Evolutionary conservation across 257 asterid genomes (phyloP).

Genomic region (Solanum sitiens): DNA sequence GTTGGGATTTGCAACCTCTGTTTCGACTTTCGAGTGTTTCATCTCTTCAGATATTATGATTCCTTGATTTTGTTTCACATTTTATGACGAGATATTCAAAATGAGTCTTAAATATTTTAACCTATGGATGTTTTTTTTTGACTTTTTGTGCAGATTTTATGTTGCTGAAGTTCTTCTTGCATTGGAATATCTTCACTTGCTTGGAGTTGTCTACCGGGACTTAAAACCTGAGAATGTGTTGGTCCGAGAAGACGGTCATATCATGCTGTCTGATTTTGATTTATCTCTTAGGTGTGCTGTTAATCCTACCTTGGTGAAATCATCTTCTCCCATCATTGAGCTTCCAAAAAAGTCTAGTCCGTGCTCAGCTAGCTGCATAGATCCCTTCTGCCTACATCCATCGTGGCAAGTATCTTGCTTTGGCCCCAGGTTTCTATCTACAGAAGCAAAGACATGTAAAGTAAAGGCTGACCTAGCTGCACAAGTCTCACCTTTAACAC

Average conservation of each 20-base stretch:
- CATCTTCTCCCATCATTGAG: background rate
- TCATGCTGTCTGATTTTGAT: constrained; percentile 80
- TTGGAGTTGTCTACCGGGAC: constrained; percentile 77
- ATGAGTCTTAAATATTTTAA: background rate
- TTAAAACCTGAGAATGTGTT: constrained; percentile 74
- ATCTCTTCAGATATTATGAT: background rate
- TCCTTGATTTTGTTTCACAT: background rate
- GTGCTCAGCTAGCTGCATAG: constrained; percentile 6
- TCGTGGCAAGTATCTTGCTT: constrained; percentile 60
- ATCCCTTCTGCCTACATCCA: constrained; percentile 23
- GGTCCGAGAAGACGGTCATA: constrained; percentile 71
- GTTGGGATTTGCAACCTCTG: background rate
- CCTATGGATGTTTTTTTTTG: background rate
- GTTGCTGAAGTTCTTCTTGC: constrained; percentile 81
- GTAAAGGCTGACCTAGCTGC: constrained; percentile 23
- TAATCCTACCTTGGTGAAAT: constrained; percentile 45
- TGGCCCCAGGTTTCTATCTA: constrained; percentile 11
- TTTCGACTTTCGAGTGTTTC: background rate
- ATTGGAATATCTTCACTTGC: constrained; percentile 66
- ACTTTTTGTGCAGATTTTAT: constrained; percentile 37
- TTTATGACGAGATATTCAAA: background rate
- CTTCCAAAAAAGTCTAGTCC: constrained; percentile 19
- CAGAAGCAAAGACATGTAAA: constrained; percentile 25
- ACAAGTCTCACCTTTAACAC: constrained; percentile 17
- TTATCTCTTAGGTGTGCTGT: constrained; percentile 55